Evolutionary conservation across 208 protist genomes (phyloP).

Genomic region (Trichomonas tenax): DNA sequence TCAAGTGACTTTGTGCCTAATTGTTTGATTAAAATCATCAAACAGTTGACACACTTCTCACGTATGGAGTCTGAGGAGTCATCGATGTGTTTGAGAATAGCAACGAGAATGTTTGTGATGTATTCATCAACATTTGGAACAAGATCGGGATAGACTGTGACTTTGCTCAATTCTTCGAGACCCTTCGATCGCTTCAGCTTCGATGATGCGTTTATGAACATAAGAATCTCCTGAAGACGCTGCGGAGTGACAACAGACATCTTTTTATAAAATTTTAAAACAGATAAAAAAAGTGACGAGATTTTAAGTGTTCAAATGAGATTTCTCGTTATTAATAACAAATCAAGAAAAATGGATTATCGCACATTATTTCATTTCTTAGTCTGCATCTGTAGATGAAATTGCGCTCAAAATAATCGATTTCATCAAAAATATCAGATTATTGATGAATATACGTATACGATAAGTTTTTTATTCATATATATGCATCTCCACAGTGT

Average conservation of each 20-base stretch:
- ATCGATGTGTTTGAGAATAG: not conserved
- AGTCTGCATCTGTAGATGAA: no score
- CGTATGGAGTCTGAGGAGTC: not conserved
- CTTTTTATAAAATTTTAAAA: no score
- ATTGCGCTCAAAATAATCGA: no score
- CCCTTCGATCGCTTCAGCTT: not conserved
- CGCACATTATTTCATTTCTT: no score
- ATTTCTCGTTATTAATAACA: no score
- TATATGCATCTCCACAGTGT: no score
- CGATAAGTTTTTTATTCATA: no score
- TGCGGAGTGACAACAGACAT: conserved; percentile 43
- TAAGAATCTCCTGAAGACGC: conserved; percentile 71
- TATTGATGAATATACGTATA: no score
- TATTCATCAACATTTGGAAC: not conserved
- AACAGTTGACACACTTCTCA: not conserved
- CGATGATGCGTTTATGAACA: conserved; percentile 54
- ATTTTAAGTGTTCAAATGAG: no score
- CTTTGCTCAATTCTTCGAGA: not conserved
- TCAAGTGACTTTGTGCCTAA: not conserved
- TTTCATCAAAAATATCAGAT: no score
- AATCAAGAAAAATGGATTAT: no score
- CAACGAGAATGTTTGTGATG: not conserved
- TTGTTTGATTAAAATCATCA: not conserved
- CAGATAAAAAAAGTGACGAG: no score
- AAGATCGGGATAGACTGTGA: not conserved